Conservation (phyloP, 805 yeast species). For the Hanseniaspora opuntiae region DNA sequence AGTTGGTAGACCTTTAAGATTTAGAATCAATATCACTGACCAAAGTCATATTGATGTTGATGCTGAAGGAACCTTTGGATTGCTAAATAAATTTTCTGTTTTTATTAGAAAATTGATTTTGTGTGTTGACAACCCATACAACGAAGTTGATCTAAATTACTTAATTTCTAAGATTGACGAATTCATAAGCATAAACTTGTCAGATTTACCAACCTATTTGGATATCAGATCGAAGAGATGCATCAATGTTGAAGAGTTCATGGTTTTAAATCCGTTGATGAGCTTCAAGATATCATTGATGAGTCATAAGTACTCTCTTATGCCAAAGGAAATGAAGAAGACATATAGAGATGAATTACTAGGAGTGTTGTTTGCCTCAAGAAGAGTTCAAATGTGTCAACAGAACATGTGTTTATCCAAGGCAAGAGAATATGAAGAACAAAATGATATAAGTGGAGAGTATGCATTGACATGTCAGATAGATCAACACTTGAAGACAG, state of each 20-base stretch:
- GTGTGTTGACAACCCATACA: background rate
- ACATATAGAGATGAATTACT: background rate
- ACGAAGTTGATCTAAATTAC: slow-evolving; percentile 3
- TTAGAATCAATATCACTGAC: background rate
- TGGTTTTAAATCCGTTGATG: background rate
- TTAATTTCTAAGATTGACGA: slow-evolving; percentile 1
- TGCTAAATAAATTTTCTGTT: background rate
- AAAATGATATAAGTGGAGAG: background rate
- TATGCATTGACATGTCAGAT: background rate
- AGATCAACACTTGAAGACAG: background rate
- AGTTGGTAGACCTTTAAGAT: background rate
- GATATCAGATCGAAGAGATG: background rate
- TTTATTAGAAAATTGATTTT: background rate
- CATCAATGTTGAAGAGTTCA: background rate
- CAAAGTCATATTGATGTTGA: background rate
- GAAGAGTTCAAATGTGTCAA: background rate
- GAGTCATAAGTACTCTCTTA: background rate
- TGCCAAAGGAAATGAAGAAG: background rate
- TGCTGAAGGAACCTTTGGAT: background rate
- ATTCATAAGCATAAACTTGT: background rate
- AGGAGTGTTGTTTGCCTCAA: background rate
- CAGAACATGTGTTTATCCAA: background rate
- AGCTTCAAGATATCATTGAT: background rate
- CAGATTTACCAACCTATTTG: background rate
- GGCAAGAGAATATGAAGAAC: background rate